Conservation (phyloP, 108 stramenopile genomes). For the Chaetoceros muelleri region DNA sequence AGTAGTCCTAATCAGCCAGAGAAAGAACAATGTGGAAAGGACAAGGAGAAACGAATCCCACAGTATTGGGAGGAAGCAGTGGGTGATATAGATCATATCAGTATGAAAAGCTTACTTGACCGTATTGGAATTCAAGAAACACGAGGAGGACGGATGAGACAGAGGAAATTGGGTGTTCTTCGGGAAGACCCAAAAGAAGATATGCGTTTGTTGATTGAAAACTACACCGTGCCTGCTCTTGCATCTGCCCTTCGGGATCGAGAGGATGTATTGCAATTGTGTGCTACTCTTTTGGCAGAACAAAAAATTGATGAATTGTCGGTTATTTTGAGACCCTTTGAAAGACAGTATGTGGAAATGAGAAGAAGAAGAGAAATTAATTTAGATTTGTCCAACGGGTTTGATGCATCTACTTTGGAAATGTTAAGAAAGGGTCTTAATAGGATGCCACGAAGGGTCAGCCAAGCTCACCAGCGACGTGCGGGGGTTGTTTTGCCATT, state of each 20-base stretch:
- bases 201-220: slow-evolving; percentile 75
- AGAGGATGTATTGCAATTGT: slow-evolving; percentile 83
- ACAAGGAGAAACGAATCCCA: background rate
- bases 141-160: slow-evolving; percentile 53
- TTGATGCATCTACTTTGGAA: slow-evolving; percentile 54
- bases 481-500: slow-evolving; percentile 86
- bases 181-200: slow-evolving; percentile 86
- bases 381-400: slow-evolving; percentile 56
- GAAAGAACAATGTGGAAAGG: background rate
- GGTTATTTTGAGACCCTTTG: slow-evolving; percentile 61
- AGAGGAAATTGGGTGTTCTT: slow-evolving; percentile 57
- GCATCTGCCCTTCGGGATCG: slow-evolving; percentile 89
- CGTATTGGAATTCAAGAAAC: slow-evolving; percentile 50
- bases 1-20: too few relatives aligned
- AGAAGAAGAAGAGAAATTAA: slow-evolving; percentile 36
- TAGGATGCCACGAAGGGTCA: slow-evolving; percentile 85
- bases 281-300: slow-evolving; percentile 62
- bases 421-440: slow-evolving; percentile 79
- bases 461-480: slow-evolving; percentile 64
- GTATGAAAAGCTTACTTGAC: slow-evolving; percentile 13
- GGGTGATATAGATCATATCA: background rate
- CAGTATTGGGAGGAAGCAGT: background rate
- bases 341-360: slow-evolving; percentile 44
- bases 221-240: slow-evolving; percentile 84
- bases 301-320: slow-evolving; percentile 49